Evolutionary conservation across 2,329 filamentous ascomycete genomes (phyloP).

Genomic region (Botryotinia globosa): DNA sequence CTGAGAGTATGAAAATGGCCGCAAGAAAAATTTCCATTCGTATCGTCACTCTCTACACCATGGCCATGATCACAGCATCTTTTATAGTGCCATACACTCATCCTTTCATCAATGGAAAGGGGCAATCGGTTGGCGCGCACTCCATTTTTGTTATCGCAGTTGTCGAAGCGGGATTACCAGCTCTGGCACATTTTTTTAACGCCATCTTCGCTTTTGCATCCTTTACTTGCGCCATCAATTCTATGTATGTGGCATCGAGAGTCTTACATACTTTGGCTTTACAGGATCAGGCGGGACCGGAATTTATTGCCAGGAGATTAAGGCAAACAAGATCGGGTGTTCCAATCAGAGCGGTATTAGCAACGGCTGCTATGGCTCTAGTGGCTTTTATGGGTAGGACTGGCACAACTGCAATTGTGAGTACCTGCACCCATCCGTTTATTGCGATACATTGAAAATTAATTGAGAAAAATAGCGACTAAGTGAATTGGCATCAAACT

Average conservation of each 20-base stretch:
- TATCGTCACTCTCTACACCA: constrained; percentile 37
- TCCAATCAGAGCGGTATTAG: constrained; percentile 42
- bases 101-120: constrained; percentile 43
- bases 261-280: constrained; percentile 42
- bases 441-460: constrained; percentile 16
- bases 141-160: constrained; percentile 43
- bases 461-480: constrained; percentile 35
- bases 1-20: constrained; percentile 44
- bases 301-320: constrained; percentile 43
- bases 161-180: constrained; percentile 41
- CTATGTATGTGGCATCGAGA: constrained; percentile 41
- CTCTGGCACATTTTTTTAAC: constrained; percentile 36
- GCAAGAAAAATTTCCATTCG: constrained; percentile 43
- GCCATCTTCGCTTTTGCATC: constrained; percentile 42
- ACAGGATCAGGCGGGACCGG: constrained; percentile 42
- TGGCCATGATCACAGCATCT: constrained; percentile 33
- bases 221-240: constrained; percentile 41
- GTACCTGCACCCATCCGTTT: constrained; percentile 18
- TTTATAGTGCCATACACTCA: constrained; percentile 42
- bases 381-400: constrained; percentile 43
- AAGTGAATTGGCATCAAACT: constrained; percentile 41
- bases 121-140: constrained; percentile 39
- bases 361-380: constrained; percentile 42
- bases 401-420: constrained; percentile 40
- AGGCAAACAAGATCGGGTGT: constrained; percentile 42